Base-by-base conservation (phyloP, 176 grass and related monocot genomes). In the Triticum turgidum region DNA sequence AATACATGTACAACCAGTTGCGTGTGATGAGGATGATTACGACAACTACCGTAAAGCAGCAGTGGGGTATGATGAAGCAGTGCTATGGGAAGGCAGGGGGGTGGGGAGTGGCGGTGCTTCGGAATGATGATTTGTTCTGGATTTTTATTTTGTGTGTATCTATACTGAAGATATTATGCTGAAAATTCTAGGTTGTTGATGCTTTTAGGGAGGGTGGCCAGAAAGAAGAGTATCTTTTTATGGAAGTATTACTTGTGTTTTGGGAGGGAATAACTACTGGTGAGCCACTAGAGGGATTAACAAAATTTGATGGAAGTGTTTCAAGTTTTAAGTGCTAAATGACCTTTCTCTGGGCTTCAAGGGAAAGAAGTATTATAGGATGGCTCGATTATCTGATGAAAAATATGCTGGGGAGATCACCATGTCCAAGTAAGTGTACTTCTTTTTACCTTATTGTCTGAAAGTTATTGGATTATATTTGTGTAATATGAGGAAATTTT, bases 1-100 rank as follows among this genome's bases (percentile, higher is more conserved):
- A 49, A 15, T 65, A 62, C 27, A 22, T 89, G 63, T 73, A 89
- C 85, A 72, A 11, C 71, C 77, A 69, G 47, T 88, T 89, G 27
- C 59, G 42, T 75, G 70, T 58, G 79, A 95, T 70, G 93, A 94
- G 62, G 90, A 98, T 73, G 93, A 94, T 30, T 98, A 98, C 77
- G 88, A 87, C 72, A 75, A 87, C 73, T 92, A 90, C 38, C 85
- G 88, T 79, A 87, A 98, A 95, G 81, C 85, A 87, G 83, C 85
- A 98, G 61, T 95, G 91, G 96, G 88, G 81, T 89, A 85, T 86
- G 79, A 98, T 95, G 96, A 95, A 94, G 75, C 80, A 37, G 68
- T 95, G 95, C 80, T 94, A 95, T 86, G 89, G 84, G 88, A 92
- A 89, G 35, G 24, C 24, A 17, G 10, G 44, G 27, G 24, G 10